Conservation (phyloP, 1,284 basidiomycete genomes). For the Hymenochaete sp. region DNA sequence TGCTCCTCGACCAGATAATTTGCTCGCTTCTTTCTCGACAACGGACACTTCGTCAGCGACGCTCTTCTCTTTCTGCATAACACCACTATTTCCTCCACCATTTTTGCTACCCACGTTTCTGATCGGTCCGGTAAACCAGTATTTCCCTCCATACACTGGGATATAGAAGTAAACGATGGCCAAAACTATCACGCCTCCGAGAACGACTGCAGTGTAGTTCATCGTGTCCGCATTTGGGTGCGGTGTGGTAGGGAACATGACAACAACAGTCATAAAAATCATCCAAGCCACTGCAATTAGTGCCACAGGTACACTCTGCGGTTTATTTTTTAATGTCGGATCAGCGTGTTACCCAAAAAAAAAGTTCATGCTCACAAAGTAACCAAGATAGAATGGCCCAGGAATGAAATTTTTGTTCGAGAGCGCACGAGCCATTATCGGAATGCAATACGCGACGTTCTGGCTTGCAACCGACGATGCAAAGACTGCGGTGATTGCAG, state of each 20-base stretch:
- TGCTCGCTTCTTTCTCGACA: no score
- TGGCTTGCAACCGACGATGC: slow-evolving; percentile 22
- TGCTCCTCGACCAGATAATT: no score
- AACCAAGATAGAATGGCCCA: slow-evolving; percentile 26
- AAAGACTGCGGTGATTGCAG: slow-evolving; percentile 28
- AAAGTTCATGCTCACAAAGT: slow-evolving; percentile 20
- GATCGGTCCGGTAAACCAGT: slow-evolving; percentile 26
- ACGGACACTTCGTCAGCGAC: slow-evolving; percentile 10
- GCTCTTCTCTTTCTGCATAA: neutral
- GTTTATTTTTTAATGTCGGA: neutral
- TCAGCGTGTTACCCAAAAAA: neutral
- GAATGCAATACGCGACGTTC: slow-evolving; percentile 24
- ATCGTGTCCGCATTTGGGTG: slow-evolving; percentile 20
- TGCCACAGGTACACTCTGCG: slow-evolving; percentile 23
- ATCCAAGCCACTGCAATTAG: slow-evolving; percentile 24
- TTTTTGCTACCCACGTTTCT: no score
- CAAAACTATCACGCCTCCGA: slow-evolving; percentile 22
- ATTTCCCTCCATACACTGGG: slow-evolving; percentile 25
- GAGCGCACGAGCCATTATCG: slow-evolving; percentile 24
- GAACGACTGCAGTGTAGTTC: slow-evolving; percentile 24
- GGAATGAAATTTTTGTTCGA: slow-evolving; percentile 22
- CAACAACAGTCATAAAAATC: slow-evolving; percentile 24
- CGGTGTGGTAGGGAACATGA: slow-evolving; percentile 24
- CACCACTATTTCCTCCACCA: neutral
- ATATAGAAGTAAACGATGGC: slow-evolving; percentile 26